Evolutionary conservation across 768 basidiomycete species (phyloP).

Genomic region (Xerocomellus amylosporus): DNA sequence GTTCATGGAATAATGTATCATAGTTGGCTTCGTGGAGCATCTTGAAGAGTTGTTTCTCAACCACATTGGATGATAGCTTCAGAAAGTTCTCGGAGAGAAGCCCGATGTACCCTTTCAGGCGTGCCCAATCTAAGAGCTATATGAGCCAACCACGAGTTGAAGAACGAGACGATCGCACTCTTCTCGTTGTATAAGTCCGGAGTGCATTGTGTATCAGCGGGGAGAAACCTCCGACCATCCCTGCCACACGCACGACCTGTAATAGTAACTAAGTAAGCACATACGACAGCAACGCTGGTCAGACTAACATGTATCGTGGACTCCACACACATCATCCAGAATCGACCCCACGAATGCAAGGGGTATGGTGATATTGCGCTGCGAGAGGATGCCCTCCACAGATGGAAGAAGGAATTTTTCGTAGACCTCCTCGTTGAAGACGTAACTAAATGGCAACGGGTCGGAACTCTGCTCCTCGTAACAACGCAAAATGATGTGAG

Average conservation of each 20-base stretch:
- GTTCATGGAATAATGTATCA: constrained; percentile 2
- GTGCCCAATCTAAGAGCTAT: constrained; percentile 7
- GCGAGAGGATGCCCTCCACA: not conserved
- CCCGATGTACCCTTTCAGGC: constrained; percentile 5
- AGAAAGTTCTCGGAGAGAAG: not conserved
- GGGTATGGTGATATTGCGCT: constrained; percentile 3
- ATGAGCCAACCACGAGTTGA: not conserved
- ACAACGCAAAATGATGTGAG: constrained; percentile 13
- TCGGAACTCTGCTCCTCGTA: constrained; percentile 12
- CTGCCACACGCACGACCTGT: constrained; percentile 8
- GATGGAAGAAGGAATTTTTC: constrained; percentile 4
- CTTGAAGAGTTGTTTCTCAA: constrained; percentile 9
- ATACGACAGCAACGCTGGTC: not conserved
- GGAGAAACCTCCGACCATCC: not conserved
- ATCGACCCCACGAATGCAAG: constrained; percentile 12
- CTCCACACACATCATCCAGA: constrained; percentile 11
- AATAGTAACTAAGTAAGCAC: not conserved
- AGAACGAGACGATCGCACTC: not conserved
- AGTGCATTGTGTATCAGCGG: not conserved
- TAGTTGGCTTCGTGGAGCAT: constrained; percentile 2
- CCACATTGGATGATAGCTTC: not conserved
- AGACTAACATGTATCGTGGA: constrained; percentile 5
- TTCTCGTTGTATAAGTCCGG: constrained; percentile 14
- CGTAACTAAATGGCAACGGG: constrained; percentile 2
- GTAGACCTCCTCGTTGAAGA: not conserved